Evolutionary conservation across 169 alveolate species (phyloP), one percentile per base, ranked within the genome.

Genomic region (Ichthyophthirius multifiliis): DNA sequence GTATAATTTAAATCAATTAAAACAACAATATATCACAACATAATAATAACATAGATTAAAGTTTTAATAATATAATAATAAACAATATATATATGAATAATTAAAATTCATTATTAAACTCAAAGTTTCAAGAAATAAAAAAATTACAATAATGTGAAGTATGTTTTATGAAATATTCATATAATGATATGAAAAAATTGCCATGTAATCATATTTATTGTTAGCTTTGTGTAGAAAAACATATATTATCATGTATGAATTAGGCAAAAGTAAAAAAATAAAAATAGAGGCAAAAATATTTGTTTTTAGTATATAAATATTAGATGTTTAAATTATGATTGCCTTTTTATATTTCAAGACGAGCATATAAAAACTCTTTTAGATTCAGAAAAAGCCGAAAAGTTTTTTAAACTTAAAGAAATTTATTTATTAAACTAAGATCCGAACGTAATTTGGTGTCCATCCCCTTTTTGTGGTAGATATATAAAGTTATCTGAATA

Each of bases 361-460:
- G 71, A 55, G 4, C 31, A 55, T 55, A 55, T 45, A 1, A 39
- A 62, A 55, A 35, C 48, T 34, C 71, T 80, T 43, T 75, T 76
- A 4, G 15, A 55, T 1, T 23, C 55, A 18, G 86, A 80, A 32
- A 80, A 67, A 7, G 47, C 74, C 16, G 55, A 16, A 4, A 84
- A 77, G 43, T 84, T 64, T 45, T 31, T 77, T 13, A 84, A 75
- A 44, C 67, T 84, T 41, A 84, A 84, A 30, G 83, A 84, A 55
- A 55, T 55, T 10, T 34, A 34, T 23, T 55, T 39, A 12, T 27
- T 55, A 55, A 43, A 77, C 62, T 32, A 64, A n/a, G 80, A 78
- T 73, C 76, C 76, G 20, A 71, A 78, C 20, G 74, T 84, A 15
- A 73, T 76, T 23, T 84, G 90, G 90, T 84, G 90, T 74, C 90